A percentile compares a stretch with the other conserved stretches of the same genome.
phyloP scores from a whole-genome alignment of 108 stramenopile species.

The Poteriospumella lacustris region DNA sequence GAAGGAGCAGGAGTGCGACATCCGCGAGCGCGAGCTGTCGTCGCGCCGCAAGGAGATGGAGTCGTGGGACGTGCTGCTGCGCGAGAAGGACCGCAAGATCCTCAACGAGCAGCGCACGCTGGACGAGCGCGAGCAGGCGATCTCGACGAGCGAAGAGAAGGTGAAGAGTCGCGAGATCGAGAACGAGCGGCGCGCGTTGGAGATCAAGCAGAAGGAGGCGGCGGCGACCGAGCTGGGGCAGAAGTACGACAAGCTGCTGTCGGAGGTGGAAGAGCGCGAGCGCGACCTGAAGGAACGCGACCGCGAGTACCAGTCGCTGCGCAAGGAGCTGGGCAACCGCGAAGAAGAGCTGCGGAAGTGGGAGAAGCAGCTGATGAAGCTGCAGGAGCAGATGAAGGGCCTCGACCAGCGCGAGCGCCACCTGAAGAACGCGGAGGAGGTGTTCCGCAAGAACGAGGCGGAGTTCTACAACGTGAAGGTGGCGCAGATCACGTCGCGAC shows the following conservation, averaged over 20 bases:
- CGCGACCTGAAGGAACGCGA: not conserved
- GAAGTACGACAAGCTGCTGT: not conserved
- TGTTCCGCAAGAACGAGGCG: not conserved
- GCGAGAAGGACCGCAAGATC: conserved; percentile 25
- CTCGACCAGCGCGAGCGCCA: not conserved
- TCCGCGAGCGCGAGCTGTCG: conserved; percentile 11
- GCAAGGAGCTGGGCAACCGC: not conserved
- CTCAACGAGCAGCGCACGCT: not conserved
- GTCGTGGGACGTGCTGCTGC: conserved; percentile 14
- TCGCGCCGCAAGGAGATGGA: conserved; percentile 22
- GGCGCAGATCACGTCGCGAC: conserved; percentile 24
- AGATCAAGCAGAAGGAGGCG: not conserved
- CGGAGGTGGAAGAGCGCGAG: conserved; percentile 8
- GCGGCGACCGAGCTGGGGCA: not conserved
- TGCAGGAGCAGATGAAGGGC: conserved; percentile 1
- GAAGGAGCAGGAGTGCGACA: not conserved
- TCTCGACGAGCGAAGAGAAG: not conserved
- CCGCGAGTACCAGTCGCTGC: not conserved
- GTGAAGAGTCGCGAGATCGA: not conserved
- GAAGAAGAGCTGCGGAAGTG: not conserved
- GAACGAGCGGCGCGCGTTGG: not conserved
- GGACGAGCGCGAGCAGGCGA: not conserved
- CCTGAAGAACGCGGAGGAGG: not conserved
- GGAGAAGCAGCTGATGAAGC: conserved; percentile 9
- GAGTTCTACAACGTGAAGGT: conserved; percentile 24